Evolutionary conservation across 148 eudicot species (phyloP).

Genomic region (Suaeda aralocaspica): DNA sequence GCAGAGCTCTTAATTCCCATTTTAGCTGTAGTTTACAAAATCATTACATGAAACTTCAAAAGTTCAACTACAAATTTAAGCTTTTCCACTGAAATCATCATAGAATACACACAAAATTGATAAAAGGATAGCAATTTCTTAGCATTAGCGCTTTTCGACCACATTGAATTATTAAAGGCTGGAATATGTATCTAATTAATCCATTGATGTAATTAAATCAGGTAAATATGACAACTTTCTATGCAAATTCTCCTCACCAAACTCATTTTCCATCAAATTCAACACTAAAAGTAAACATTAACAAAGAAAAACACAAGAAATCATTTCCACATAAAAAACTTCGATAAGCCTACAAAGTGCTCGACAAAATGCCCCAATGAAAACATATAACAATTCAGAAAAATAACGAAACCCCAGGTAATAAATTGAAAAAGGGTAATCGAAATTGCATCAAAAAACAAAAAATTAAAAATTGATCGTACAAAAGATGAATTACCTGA

Average conservation of each 20-base stretch:
- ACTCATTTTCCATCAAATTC: background rate
- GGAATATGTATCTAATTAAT: no score
- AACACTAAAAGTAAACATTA: background rate
- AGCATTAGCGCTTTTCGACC: no score
- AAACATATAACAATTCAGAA: background rate
- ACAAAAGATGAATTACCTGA: slow-evolving; percentile 29
- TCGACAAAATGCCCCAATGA: slow-evolving; percentile 18
- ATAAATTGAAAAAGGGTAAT: background rate
- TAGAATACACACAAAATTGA: background rate
- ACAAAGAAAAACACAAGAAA: background rate
- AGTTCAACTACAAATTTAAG: background rate
- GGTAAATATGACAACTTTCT: no score
- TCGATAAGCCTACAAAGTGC: slow-evolving; percentile 6
- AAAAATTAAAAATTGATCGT: background rate
- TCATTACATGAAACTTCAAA: background rate
- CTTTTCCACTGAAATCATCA: background rate
- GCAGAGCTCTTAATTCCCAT: slow-evolving; percentile 48
- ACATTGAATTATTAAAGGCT: no score
- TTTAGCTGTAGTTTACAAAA: slow-evolving; percentile 37
- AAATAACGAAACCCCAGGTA: slow-evolving; percentile 15
- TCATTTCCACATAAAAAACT: background rate
- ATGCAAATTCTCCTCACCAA: background rate
- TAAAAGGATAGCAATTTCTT: no score
- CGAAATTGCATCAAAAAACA: background rate
- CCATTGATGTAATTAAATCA: no score